Conservation (phyloP, 31 red algal species). For the Bonnemaisonia californica region DNA sequence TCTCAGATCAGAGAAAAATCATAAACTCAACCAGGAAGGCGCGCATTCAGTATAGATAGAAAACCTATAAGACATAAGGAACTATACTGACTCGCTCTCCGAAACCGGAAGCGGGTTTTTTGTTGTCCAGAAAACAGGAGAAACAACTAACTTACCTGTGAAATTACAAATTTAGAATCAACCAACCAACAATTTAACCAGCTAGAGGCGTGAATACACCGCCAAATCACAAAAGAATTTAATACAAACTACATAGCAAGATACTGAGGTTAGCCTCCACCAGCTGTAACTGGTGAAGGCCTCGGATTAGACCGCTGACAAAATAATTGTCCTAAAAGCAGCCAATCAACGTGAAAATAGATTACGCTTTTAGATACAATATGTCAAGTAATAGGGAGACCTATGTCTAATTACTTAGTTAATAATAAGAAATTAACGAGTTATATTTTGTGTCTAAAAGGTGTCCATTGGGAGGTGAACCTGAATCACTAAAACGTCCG, state of each 20-base stretch:
- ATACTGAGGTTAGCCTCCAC: background rate
- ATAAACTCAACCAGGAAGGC: no score
- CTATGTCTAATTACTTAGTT: background rate
- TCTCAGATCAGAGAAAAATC: no score
- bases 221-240: no score
- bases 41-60: no score
- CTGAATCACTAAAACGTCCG: slow-evolving; percentile 22
- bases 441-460: background rate
- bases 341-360: background rate
- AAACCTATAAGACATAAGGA: no score
- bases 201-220: no score
- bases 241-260: slow-evolving; percentile 16
- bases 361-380: slow-evolving; percentile 1
- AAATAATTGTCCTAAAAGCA: background rate
- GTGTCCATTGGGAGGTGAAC: slow-evolving; percentile 1
- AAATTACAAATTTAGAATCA: no score
- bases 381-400: background rate
- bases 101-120: no score
- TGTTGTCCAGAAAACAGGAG: no score
- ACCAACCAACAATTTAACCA: no score
- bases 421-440: background rate
- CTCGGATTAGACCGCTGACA: background rate
- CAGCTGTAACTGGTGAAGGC: slow-evolving; percentile 10
- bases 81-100: no score
- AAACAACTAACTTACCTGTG: no score